Percentiles rank a stretch among this genome's conserved stretches.
These are phyloP conservation scores for Mycosphaerella sp. DNA, from an alignment of 2,329 filamentous ascomycete species.

Conservation along the genomic window DNA sequence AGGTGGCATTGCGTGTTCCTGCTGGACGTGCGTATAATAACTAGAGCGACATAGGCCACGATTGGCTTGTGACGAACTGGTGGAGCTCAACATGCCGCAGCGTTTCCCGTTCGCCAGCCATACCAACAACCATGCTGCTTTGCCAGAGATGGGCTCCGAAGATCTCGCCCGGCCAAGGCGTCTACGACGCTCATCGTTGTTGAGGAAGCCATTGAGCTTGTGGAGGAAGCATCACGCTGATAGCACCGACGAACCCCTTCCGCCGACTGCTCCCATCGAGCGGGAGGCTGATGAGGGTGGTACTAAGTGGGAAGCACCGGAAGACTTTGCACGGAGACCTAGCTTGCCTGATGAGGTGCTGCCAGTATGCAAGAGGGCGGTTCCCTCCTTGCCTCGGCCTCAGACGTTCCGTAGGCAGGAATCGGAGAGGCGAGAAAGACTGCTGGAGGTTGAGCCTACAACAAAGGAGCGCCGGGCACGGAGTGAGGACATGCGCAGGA, in stretches of 20 bases:
- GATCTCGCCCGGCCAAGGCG: constrained; percentile 16
- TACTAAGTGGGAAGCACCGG: constrained; percentile 20
- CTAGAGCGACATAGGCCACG: constrained; percentile 4
- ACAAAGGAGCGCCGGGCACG: constrained; percentile 64
- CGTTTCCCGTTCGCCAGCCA: constrained; percentile 29
- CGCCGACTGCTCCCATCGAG: constrained; percentile 24
- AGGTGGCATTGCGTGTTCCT: neutral
- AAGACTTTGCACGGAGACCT: constrained; percentile 20
- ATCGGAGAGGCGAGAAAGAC: constrained; percentile 69
- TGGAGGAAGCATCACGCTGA: constrained; percentile 27
- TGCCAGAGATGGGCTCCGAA: constrained; percentile 26
- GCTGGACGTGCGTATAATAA: constrained; percentile 11
- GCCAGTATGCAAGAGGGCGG: constrained; percentile 34
- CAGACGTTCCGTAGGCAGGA: constrained; percentile 77
- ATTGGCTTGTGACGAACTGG: constrained; percentile 3
- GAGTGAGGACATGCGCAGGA: constrained; percentile 53
- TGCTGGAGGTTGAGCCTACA: constrained; percentile 60
- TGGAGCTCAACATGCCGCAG: constrained; percentile 28
- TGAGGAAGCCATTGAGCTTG: constrained; percentile 22
- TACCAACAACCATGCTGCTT: constrained; percentile 13
- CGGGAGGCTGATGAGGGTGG: constrained; percentile 12
- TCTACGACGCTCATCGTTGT: constrained; percentile 18
- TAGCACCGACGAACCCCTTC: constrained; percentile 12
- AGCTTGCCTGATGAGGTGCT: constrained; percentile 22
- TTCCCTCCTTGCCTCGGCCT: constrained; percentile 68